Base-by-base conservation (phyloP, 2,329 filamentous ascomycete species). In the Cladosporium sp. region DNA sequence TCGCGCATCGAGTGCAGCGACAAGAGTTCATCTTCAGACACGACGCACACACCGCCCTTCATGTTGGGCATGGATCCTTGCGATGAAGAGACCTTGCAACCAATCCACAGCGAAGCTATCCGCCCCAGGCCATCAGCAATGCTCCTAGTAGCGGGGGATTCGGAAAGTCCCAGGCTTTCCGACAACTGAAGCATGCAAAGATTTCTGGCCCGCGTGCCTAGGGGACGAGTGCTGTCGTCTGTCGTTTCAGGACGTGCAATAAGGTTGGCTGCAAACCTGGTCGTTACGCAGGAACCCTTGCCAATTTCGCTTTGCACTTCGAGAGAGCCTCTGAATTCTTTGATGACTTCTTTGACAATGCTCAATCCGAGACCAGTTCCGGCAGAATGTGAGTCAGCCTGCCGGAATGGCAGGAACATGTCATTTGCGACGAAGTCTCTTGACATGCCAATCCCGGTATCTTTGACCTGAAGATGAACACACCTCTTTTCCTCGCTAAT, bases 351-450 rank as follows among this genome's bases (percentile, higher is more conserved):
- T 25, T 67, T 66, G 22, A 72, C 70, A 42, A 74, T 71, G 24
- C 61, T 66, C 13, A 74, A 62, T 7, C 71, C 71, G 6, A 74
- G 63, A 1, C 71, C 71, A 7, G 70, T 72, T 8, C 71, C 71
- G 10, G 65, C 57, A 8, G 69, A 60, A 20, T 70, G 63, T 0
- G 66, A 61, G 48, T 73, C 64, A 48, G 70, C 71, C 56, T 74
- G 71, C 22, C 62, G 65, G 58, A 72, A 74, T 0, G 71, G 68
- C 8, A 64, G 61, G 56, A 66, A 73, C 1, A 73, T 57, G n/a
- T 66, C 61, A 37, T 69, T 61, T 10, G 62, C 57, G 15, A 68
- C 57, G 49, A 71, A 74, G 2, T 62, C 56, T 36, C 64, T 50
- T 1, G 67, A 68, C 48, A 73, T 74, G 8, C 72, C 71, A 35